A percentile compares a stretch with the other conserved stretches of the same genome.
phyloP scores from a whole-genome alignment of 306 rosid species.

The Gastrolobium villosum region DNA sequence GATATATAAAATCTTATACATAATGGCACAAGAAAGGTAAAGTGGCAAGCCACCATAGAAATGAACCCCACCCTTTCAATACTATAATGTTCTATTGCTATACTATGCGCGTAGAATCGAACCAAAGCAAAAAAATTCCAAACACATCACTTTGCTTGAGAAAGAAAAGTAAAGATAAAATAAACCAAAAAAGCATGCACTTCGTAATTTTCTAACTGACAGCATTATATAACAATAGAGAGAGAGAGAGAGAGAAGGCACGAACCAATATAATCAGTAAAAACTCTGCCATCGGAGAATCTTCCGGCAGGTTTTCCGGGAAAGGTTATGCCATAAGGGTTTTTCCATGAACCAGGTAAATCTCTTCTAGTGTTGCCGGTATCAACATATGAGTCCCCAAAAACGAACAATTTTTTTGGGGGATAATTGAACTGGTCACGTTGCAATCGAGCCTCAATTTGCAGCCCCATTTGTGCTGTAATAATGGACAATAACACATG shows the following conservation, averaged over 20 bases:
- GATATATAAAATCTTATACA: not conserved
- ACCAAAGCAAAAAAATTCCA: not conserved
- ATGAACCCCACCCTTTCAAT: slow-evolving; percentile 40
- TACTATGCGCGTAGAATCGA: not conserved
- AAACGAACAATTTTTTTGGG: slow-evolving; percentile 41
- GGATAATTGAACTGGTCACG: not conserved
- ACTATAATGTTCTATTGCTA: not conserved
- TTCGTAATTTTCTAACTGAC: not conserved
- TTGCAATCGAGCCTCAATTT: slow-evolving; percentile 33
- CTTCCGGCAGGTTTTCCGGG: slow-evolving; percentile 46
- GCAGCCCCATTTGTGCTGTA: slow-evolving; percentile 29
- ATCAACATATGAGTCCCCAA: slow-evolving; percentile 50
- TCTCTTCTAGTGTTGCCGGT: slow-evolving; percentile 14
- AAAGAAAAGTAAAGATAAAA: not conserved
- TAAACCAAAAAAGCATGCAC: not conserved
- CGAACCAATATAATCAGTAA: slow-evolving; percentile 46
- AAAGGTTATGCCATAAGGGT: slow-evolving; percentile 41
- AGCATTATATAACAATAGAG: not conserved
- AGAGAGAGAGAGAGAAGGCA: not conserved
- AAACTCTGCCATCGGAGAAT: slow-evolving; percentile 46
- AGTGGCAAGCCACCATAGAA: slow-evolving; percentile 39
- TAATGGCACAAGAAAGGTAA: slow-evolving; percentile 35
- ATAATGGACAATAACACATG: not conserved
- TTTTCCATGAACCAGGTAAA: slow-evolving; percentile 31
- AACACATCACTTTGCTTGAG: slow-evolving; percentile 3